A percentile compares a stretch with the other conserved stretches of the same genome.
These are phyloP conservation scores for Ampelocalamus luodianensis DNA, from an alignment of 176 grass and related monocot genomes.

Conservation along the genomic window DNA sequence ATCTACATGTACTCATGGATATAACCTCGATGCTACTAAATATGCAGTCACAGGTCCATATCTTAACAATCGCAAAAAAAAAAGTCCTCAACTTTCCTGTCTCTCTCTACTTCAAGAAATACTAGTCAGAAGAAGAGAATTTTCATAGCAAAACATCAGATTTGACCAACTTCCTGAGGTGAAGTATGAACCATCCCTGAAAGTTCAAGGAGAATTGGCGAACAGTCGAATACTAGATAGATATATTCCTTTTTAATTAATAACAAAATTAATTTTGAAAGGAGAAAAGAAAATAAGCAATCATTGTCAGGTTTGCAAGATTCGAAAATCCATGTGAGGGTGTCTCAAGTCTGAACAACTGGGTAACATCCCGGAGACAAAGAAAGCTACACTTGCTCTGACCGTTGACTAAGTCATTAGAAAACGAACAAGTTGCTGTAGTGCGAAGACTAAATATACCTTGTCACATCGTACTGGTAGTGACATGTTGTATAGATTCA, in stretches of 20 bases:
- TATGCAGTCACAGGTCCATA: neutral
- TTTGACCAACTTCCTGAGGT: neutral
- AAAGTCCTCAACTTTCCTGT: neutral
- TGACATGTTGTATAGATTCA: conserved; percentile 23
- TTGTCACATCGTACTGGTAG: neutral
- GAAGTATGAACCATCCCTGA: neutral
- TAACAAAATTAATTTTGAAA: neutral
- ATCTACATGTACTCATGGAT: neutral
- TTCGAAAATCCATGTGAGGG: neutral
- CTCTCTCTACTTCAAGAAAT: neutral
- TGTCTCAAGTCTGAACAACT: neutral
- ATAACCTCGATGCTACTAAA: neutral
- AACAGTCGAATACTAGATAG: no score
- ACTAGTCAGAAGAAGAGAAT: conserved; percentile 25
- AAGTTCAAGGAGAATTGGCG: neutral
- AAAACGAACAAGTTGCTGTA: neutral
- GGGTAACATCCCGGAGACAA: conserved; percentile 31
- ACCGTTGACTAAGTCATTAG: no score
- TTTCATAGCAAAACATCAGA: neutral
- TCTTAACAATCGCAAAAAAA: no score
- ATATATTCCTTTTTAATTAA: neutral
- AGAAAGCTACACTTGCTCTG: neutral
- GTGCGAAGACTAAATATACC: conserved; percentile 2
- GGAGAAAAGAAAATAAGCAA: neutral
- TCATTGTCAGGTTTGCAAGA: neutral